Evolutionary conservation across 257 asterid genomes (phyloP), one percentile per base, ranked within the genome.

Genomic region (Eucommia ulmoides): DNA sequence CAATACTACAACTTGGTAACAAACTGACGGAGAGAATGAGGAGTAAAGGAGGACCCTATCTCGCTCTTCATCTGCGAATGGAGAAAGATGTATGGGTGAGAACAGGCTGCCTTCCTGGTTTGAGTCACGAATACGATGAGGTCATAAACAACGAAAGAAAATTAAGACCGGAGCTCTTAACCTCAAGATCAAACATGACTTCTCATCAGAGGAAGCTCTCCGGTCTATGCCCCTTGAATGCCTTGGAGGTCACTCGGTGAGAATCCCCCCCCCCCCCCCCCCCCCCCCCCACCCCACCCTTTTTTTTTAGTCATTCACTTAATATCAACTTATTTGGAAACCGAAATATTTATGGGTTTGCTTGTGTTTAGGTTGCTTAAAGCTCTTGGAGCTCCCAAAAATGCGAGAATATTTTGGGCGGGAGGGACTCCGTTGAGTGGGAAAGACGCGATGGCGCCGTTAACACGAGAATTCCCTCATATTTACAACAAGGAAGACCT

Each of bases 81-180:
- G 97, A 88, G 41, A 85, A 89, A 70, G 97, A 88, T 51, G 97
- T 88, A 1, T 88, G 97, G 97, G 97, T 83, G 11, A 74, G 97
- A 55, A 88, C 94, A 0, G 97, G 97, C 9, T 88, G 97, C 51
- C 93, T 88, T 45, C 94, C 97, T 2, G 97, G 97, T 51, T 81
- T 88, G 18, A 74, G 59, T 41, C 70, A 53, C 0, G 65, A 73
- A 45, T 75, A 67, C 18, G 92, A 88, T 42, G 81, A 75, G 50
- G 81, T 88, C 74, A 77, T 88, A 53, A 69, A 60, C 22, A 73
- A 79, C 15, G 97, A 88, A 72, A 62, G 97, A 53, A 81, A 78
- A 64, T 26, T 45, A 2, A 74, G 68, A 21, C 94, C 97, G 0
- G 61, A 79, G 60, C 84, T 83, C 52, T 56, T 88, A 57, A 88